Percentiles rank a stretch among this genome's conserved stretches.
These are phyloP conservation scores for Withania somnifera DNA, from an alignment of 305 asterid species.

Conservation along the genomic window DNA sequence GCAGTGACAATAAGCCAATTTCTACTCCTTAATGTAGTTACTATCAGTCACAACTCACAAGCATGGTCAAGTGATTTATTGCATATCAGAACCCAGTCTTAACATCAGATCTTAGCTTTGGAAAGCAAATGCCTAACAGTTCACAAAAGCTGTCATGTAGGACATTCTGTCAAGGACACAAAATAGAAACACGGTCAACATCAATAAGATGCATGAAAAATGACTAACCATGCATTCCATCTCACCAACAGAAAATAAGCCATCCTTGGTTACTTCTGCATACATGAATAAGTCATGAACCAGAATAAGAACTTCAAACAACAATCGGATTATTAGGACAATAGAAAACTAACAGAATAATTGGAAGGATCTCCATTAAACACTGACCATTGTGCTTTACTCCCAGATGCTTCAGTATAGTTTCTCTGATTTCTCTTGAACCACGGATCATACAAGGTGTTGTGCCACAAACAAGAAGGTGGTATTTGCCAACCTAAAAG, in stretches of 20 bases:
- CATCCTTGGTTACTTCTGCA: conserved; percentile 95
- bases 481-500: conserved; percentile 86
- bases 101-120: neutral
- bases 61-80: neutral
- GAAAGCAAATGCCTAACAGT: neutral
- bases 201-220: too few species aligned
- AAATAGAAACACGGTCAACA: conserved; percentile 1
- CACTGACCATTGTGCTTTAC: conserved; percentile 81
- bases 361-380: neutral
- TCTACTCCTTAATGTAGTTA: neutral
- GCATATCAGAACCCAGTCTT: neutral
- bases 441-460: conserved; percentile 98
- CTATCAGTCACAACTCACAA: neutral
- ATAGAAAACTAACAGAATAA: neutral
- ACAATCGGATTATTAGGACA: neutral
- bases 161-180: neutral
- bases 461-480: conserved; percentile 96
- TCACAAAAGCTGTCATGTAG: neutral
- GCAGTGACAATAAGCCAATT: neutral
- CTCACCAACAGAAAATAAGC: conserved; percentile 92
- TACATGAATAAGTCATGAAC: neutral
- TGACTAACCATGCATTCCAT: conserved; percentile 99
- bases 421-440: conserved; percentile 76
- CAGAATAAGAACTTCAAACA: neutral
- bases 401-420: conserved; percentile 74